phyloP scores from a whole-genome alignment of 768 basidiomycete species.

The Rhodotorula paludigena region DNA sequence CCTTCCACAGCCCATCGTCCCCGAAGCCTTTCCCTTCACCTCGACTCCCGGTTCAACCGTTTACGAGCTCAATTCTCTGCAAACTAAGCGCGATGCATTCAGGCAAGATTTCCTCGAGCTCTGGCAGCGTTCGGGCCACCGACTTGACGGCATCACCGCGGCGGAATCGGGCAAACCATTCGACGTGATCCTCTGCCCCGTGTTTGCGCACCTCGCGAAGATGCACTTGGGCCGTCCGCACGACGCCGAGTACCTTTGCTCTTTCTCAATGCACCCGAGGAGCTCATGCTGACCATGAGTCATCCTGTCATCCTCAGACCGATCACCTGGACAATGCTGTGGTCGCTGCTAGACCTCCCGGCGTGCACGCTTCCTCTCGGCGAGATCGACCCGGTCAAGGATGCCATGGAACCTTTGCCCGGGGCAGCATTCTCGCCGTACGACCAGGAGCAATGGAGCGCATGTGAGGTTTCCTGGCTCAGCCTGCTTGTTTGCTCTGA shows the following conservation, averaged over 20 bases:
- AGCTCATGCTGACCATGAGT: background rate
- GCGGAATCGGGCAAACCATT: background rate
- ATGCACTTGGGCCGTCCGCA: background rate
- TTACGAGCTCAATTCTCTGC: no score
- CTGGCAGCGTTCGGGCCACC: background rate
- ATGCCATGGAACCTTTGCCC: background rate
- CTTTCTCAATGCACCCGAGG: no score
- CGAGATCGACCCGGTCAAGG: conserved; percentile 1
- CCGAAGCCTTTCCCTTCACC: no score
- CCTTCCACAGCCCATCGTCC: no score
- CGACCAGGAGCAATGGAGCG: conserved; percentile 36
- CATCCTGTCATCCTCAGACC: background rate
- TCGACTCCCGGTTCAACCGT: no score
- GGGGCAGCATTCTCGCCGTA: background rate
- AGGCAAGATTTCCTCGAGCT: background rate
- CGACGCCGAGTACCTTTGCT: background rate
- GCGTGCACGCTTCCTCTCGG: conserved; percentile 13
- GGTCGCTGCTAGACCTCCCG: conserved; percentile 15
- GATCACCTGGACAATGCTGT: conserved; percentile 13
- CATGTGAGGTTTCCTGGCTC: conserved; percentile 57
- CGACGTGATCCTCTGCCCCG: background rate
- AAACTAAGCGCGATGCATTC: no score
- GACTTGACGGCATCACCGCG: no score
- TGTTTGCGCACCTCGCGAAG: background rate
- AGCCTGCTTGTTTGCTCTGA: background rate